phyloP scores from a whole-genome alignment of 176 grass and related monocot genomes.

The Musa itinerans region DNA sequence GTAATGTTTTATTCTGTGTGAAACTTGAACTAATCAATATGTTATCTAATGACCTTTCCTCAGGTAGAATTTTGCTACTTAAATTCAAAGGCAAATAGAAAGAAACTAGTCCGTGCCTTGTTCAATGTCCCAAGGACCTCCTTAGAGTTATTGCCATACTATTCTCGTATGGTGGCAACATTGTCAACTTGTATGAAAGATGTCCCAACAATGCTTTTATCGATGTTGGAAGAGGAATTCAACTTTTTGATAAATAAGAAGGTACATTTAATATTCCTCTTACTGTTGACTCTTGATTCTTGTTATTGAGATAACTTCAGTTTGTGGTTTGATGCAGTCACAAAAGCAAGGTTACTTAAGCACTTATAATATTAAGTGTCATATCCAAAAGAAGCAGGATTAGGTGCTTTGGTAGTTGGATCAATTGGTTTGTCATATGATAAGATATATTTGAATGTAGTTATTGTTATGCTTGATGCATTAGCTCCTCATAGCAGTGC shows the following conservation, averaged over 20 bases:
- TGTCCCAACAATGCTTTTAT: slow-evolving; percentile 70
- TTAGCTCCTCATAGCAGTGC: not conserved
- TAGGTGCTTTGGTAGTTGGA: too few species aligned
- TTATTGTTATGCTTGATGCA: not conserved
- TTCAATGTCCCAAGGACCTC: slow-evolving; percentile 91
- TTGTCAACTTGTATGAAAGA: slow-evolving; percentile 93
- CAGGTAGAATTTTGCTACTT: slow-evolving; percentile 99
- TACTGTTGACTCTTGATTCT: not conserved
- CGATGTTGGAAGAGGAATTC: slow-evolving; percentile 95
- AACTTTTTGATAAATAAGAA: slow-evolving; percentile 99
- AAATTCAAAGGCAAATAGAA: slow-evolving; percentile 92
- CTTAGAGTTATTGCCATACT: slow-evolving; percentile 90
- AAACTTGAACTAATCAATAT: slow-evolving; percentile 9
- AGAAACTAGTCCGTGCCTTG: slow-evolving; percentile 78
- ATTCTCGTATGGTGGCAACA: slow-evolving; percentile 89
- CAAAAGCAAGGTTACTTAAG: not conserved
- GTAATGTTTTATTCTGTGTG: not conserved
- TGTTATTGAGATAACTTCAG: not conserved
- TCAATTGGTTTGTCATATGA: too few species aligned
- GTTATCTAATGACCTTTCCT: slow-evolving; percentile 18
- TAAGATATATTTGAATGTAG: not conserved
- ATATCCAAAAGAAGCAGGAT: not conserved
- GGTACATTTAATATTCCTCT: slow-evolving; percentile 28
- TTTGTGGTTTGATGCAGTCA: not conserved
- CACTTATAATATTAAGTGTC: not conserved